Conservation (phyloP, 129 eudicot species). For the Flaveria bidentis region DNA sequence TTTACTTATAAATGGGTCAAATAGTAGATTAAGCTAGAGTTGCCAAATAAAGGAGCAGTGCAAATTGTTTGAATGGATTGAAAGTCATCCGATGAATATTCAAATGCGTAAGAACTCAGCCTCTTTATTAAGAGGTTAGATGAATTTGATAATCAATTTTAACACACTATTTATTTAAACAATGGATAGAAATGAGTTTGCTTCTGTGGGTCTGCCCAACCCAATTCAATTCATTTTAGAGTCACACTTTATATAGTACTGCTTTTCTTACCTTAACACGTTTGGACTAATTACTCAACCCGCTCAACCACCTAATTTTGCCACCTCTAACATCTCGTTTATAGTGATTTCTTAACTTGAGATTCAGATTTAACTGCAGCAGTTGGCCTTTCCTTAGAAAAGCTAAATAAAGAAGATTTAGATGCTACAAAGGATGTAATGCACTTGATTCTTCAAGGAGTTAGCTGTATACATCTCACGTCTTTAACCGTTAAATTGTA, state of each 20-base stretch:
- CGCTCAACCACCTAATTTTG: background rate
- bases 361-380: conserved; percentile 90
- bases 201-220: background rate
- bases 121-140: background rate
- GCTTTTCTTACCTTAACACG: background rate
- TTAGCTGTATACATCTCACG: conserved; percentile 63
- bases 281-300: background rate
- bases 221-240: background rate
- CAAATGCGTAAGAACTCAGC: background rate
- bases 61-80: background rate
- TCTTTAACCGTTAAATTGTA: conserved; percentile 10
- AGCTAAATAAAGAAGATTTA: conserved; percentile 79
- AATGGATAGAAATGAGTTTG: background rate
- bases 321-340: conserved; percentile 11
- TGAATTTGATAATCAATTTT: background rate
- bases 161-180: background rate
- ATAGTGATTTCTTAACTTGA: conserved; percentile 44
- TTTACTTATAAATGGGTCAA: background rate
- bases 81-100: background rate
- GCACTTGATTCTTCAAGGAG: conserved; percentile 89
- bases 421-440: conserved; percentile 76
- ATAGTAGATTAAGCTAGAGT: background rate
- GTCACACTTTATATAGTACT: background rate
- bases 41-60: background rate
- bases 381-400: conserved; percentile 80